Base-by-base conservation (phyloP, 805 yeast species). In the Metschnikowia rubicola region DNA sequence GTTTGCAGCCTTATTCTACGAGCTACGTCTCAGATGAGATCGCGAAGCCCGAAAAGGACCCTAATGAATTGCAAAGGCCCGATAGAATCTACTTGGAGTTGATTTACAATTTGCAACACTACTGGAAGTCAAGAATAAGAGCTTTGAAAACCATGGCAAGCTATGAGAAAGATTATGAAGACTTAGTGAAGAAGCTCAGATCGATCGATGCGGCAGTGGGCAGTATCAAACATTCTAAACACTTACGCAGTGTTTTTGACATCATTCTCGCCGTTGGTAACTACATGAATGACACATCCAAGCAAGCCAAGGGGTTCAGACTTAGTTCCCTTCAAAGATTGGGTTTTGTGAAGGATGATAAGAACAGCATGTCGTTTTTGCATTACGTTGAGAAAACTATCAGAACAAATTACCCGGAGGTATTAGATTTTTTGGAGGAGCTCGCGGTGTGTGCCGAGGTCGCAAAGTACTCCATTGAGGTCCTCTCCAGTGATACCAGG, bases 51-150 rank as follows among this genome's bases (percentile, higher is more conserved):
- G 86, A 80, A 44, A 86, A 85, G 60, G 87, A 87, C 63, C 84
- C 89, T 1, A 67, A 68, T 30, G 94, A 87, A 43, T 75, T 94
- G 48, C 91, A 91, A 35, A 74, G 98, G 49, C 86, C 96, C 0
- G 99, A 94, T 62, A 80, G 90, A 57, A 69, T 94, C 6, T 94
- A 81, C 60, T 68, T 95, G 54, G 96, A 87, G 59, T 73, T 91
- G 45, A 84, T 90, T 58, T 88, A 83, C 63, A 89, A 94, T 57
- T 68, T 94, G 58, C 86, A 86, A 54, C 83, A 82, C 52, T 94
- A 94, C 64, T 95, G 99, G 99, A 80, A 83, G 52, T 81, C 96
- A 1, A 79, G 99, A 62, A 86, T 92, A 68, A 73, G 96, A 51
- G 96, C 97, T 0, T 65, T 94, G 44, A 72, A 81, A 41, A 76